Base-by-base conservation (phyloP, 768 basidiomycete species). In the Chalciporus pseudorubinellus region DNA sequence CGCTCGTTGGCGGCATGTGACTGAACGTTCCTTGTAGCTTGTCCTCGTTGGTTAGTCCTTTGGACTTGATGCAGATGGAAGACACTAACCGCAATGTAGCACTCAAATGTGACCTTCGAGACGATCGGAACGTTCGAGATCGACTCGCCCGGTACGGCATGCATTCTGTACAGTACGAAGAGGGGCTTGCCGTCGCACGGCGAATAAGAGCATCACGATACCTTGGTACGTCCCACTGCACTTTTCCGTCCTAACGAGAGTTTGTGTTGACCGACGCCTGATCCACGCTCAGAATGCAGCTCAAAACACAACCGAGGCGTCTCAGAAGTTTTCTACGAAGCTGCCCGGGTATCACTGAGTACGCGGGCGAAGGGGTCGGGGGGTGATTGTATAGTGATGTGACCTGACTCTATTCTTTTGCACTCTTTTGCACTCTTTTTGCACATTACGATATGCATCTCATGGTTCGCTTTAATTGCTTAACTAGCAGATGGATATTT, bases 271-370 rank as follows among this genome's bases (percentile, higher is more conserved):
- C 19, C 12, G 16, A 6, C 11, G 11, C 31, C 29, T 28, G 3
- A 34, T 22, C 11, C 8, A 31, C 24, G 40, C 39, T 48, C 22
- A 97, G 95, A 98, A 76, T 98, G 95, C 66, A 95, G 93, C 57
- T 94, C 95, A 8, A 98, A 98, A 70, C 93, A 95, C 63, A 95
- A 97, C 59, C 83, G 95, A 43, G 95, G 95, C 4, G 94, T 98
- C 11, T 77, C 82, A 24, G 95, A 98, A 66, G 93, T 95, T 9
- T 94, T 98, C 63, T 81, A 89, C 58, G 95, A 98, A 66, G 89
- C 90, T 6, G 92, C 91, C 0, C 83, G 91, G 3, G 90, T 92
- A 11, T 89, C 91, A 22, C 70, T 94, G 50, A 83, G 79, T 55
- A 86, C 87, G 20, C 79, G 86, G 39, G 71, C 85, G n/a, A 88